phyloP scores from a whole-genome alignment of 2,329 filamentous ascomycete species.

The Lachnellula cervina region DNA sequence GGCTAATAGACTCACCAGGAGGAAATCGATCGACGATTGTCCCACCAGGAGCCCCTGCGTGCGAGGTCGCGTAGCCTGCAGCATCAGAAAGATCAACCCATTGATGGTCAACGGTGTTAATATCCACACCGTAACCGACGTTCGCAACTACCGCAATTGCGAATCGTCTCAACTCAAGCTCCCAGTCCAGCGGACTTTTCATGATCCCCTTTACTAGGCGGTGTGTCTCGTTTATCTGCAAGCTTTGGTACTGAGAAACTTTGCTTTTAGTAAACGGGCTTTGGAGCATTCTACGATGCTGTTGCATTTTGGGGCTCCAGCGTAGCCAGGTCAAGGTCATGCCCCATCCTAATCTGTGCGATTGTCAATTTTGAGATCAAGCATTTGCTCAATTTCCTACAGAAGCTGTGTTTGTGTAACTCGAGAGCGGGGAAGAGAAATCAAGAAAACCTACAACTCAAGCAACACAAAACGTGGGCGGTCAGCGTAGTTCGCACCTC shows the following conservation, averaged over 20 bases:
- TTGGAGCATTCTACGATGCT: slow-evolving; percentile 41
- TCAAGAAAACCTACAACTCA: not conserved
- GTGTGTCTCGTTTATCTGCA: slow-evolving; percentile 29
- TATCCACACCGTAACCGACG: not conserved
- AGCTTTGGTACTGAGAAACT: slow-evolving; percentile 25
- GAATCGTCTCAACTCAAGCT: slow-evolving; percentile 25
- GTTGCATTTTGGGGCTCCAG: slow-evolving; percentile 35
- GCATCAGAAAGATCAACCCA: too few relatives aligned
- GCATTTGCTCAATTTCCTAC: too few relatives aligned
- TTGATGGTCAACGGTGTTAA: not conserved
- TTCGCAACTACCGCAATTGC: not conserved
- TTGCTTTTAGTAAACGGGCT: slow-evolving; percentile 36
- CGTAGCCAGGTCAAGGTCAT: slow-evolving; percentile 39
- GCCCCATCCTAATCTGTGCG: slow-evolving; percentile 34
- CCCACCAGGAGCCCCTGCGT: too few relatives aligned
- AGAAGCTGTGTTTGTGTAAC: too few relatives aligned
- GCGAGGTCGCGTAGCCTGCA: too few relatives aligned
- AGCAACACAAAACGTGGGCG: slow-evolving; percentile 38
- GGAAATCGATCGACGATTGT: too few relatives aligned
- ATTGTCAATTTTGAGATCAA: not conserved
- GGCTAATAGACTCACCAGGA: too few relatives aligned
- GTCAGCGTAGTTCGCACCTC: slow-evolving; percentile 41
- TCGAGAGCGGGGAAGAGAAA: too few relatives aligned
- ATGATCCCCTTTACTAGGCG: slow-evolving; percentile 30
- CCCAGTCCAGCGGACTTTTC: slow-evolving; percentile 32